Conservation (phyloP, 805 yeast species). For the Saccharomyces kudriavzevii region DNA sequence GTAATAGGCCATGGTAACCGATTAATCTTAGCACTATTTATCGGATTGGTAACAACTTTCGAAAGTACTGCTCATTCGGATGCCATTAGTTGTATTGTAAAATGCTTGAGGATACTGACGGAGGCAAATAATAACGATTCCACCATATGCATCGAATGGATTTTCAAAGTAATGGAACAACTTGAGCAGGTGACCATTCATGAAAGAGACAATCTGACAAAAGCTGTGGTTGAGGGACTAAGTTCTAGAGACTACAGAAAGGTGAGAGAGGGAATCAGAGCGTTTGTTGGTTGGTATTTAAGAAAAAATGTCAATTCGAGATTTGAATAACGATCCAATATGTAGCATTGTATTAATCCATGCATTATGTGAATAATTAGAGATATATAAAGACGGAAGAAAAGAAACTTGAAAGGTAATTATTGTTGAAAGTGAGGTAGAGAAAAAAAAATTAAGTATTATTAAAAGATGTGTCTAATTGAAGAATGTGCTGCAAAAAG, state of each 20-base stretch:
- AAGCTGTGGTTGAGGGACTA: slow-evolving; percentile 50
- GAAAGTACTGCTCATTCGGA: slow-evolving; percentile 64
- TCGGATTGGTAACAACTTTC: slow-evolving; percentile 64
- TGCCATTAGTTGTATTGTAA: slow-evolving; percentile 64
- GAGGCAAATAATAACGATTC: slow-evolving; percentile 35
- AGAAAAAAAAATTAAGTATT: background rate
- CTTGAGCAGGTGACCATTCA: slow-evolving; percentile 56
- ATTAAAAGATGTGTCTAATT: background rate
- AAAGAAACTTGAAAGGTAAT: background rate
- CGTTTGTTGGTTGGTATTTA: slow-evolving; percentile 76
- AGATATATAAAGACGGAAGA: background rate
- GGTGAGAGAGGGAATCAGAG: slow-evolving; percentile 61
- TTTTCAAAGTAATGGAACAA: slow-evolving; percentile 42
- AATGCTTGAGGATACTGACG: slow-evolving; percentile 49
- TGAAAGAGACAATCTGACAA: slow-evolving; percentile 58
- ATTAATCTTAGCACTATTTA: slow-evolving; percentile 45
- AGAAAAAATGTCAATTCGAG: slow-evolving; percentile 59
- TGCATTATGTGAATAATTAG: background rate
- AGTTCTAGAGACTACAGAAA: slow-evolving; percentile 64
- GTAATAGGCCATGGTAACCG: slow-evolving; percentile 47
- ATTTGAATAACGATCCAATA: slow-evolving; percentile 14
- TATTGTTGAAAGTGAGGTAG: background rate
- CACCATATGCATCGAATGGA: slow-evolving; percentile 43
- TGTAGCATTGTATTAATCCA: background rate
- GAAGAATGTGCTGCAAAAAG: background rate